Conservation (phyloP, 1,284 basidiomycete genomes). For the Gymnopus androsaceus region DNA sequence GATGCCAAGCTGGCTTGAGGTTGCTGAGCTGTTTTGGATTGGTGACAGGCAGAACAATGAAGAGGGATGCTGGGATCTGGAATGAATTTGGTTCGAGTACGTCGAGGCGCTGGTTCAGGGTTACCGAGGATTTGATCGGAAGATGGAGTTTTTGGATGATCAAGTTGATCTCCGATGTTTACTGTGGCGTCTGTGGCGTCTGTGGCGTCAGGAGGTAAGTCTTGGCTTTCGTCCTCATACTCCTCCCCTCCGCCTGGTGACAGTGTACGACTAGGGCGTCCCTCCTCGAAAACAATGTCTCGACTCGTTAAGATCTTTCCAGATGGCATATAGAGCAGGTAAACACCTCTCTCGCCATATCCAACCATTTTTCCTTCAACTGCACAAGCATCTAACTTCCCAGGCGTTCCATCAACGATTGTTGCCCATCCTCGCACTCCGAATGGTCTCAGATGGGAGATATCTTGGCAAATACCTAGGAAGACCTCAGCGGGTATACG, state of each 20-base stretch:
- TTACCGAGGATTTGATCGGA: too few species aligned
- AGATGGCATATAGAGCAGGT: constrained; percentile 19
- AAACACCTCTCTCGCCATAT: constrained; percentile 23
- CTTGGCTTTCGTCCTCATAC: constrained; percentile 1
- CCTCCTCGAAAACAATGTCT: constrained; percentile 31
- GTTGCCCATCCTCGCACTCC: constrained; percentile 27
- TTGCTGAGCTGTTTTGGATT: background rate
- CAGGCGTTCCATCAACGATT: constrained; percentile 21
- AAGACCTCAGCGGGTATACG: constrained; percentile 23
- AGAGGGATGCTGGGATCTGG: too few species aligned
- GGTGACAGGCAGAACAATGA: too few species aligned
- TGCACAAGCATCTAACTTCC: constrained; percentile 25
- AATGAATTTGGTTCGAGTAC: too few species aligned
- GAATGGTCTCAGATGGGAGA: constrained; percentile 29
- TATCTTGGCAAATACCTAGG: constrained; percentile 22
- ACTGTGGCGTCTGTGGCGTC: too few species aligned
- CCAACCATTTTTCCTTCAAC: constrained; percentile 26
- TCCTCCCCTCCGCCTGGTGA: constrained; percentile 11
- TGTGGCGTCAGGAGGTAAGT: background rate
- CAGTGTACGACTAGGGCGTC: constrained; percentile 15
- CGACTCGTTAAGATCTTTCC: constrained; percentile 15
- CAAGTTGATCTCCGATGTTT: too few species aligned
- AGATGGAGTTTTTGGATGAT: too few species aligned
- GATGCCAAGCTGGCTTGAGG: background rate
- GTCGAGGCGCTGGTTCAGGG: too few species aligned